Evolutionary conservation across 345 rosid genomes (phyloP).

Genomic region (Eutrema heterophyllum): DNA sequence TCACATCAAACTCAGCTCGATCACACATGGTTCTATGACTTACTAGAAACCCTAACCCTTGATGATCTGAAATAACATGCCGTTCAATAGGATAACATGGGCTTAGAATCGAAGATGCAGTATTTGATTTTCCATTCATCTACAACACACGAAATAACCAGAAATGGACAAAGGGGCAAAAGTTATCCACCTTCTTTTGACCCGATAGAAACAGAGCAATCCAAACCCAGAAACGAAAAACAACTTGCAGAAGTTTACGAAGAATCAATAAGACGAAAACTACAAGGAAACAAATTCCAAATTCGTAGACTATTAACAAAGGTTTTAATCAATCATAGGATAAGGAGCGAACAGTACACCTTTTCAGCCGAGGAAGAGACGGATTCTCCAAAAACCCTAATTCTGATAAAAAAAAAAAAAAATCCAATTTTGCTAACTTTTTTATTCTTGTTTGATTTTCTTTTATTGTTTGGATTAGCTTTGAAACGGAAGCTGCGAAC

Average conservation of each 20-base stretch:
- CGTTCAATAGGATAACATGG: neutral
- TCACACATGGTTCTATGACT: neutral
- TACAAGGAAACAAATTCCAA: neutral
- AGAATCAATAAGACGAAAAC: neutral
- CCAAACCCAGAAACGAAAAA: constrained; percentile 1
- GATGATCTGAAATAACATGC: neutral
- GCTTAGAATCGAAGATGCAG: neutral
- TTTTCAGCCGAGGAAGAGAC: constrained; percentile 14
- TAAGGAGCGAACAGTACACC: neutral
- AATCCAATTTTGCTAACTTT: neutral
- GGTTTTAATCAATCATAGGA: neutral
- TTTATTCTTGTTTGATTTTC: neutral
- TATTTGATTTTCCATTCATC: neutral
- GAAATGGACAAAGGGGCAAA: neutral
- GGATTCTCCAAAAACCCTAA: constrained; percentile 19
- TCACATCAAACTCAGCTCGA: neutral
- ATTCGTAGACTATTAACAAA: neutral
- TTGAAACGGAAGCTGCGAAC: constrained; percentile 1
- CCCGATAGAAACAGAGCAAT: constrained; percentile 2
- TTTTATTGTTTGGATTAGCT: neutral
- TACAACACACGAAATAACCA: neutral
- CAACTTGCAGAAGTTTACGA: neutral
- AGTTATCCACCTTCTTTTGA: neutral
- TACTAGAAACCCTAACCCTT: neutral
- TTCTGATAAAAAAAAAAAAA: neutral